These are phyloP conservation scores for Cystobasidiaceae sp. DNA, from an alignment of 1,284 basidiomycete species.

Conservation along the genomic window DNA sequence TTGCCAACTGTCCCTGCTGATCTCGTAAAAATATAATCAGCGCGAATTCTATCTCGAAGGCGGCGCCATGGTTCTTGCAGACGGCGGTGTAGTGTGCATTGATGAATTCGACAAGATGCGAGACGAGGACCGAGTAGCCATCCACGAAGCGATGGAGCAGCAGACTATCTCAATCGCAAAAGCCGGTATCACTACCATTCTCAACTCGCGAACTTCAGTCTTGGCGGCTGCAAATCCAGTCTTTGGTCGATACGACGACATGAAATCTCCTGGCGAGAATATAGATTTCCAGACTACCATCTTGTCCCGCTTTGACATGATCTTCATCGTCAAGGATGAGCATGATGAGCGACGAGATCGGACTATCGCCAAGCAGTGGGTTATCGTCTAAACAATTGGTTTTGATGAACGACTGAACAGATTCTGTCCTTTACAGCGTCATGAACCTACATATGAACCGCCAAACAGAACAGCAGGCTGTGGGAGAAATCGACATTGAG, in stretches of 20 bases:
- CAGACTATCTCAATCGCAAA: constrained; percentile 99
- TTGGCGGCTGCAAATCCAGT: constrained; percentile 98
- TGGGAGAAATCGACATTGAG: constrained; percentile 93
- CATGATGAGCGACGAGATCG: constrained; percentile 92
- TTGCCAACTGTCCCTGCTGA: not conserved
- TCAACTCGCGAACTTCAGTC: constrained; percentile 94
- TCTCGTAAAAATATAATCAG: constrained; percentile 49
- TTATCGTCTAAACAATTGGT: too few species aligned
- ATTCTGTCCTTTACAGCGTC: constrained; percentile 68
- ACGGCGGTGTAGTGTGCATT: constrained; percentile 97
- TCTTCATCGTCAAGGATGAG: constrained; percentile 98
- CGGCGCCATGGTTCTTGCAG: constrained; percentile 98
- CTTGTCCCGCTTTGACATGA: constrained; percentile 98
- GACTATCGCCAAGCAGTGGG: constrained; percentile 27
- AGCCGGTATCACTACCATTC: constrained; percentile 95
- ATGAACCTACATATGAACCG: constrained; percentile 99
- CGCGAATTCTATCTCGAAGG: constrained; percentile 98
- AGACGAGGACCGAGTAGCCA: constrained; percentile 96
- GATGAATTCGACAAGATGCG: constrained; percentile 99
- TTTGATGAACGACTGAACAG: constrained; percentile 43
- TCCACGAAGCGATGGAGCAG: constrained; percentile 99
- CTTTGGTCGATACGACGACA: constrained; percentile 97
- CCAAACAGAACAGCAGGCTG: constrained; percentile 61
- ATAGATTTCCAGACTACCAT: constrained; percentile 99
- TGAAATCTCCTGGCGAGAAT: constrained; percentile 95